Conservation (phyloP, 345 rosid species). For the Acer campestre region DNA sequence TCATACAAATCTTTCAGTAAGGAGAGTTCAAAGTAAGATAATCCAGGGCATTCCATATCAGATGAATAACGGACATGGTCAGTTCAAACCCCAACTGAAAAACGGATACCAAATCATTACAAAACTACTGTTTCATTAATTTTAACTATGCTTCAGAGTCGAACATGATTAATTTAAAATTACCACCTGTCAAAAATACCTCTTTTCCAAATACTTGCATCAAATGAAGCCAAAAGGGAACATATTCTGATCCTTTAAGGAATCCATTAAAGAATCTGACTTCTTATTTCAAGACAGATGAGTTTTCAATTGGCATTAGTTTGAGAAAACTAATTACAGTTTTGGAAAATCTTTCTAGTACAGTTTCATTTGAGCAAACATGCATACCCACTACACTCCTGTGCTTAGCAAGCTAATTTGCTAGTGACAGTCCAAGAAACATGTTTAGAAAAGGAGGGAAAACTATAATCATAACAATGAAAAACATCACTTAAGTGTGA, state of each 20-base stretch:
- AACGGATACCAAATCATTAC: not conserved
- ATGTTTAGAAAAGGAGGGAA: slow-evolving; percentile 6
- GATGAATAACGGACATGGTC: not conserved
- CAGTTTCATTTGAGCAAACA: not conserved
- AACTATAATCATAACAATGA: not conserved
- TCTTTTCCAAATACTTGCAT: not conserved
- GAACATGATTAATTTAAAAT: not conserved
- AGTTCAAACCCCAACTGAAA: not conserved
- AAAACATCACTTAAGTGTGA: not conserved
- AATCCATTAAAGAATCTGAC: not conserved
- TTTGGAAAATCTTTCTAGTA: not conserved
- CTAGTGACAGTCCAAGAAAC: not conserved
- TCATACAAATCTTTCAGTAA: not conserved
- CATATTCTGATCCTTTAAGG: not conserved
- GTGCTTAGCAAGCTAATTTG: not conserved
- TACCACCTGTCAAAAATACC: not conserved
- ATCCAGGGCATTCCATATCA: not conserved
- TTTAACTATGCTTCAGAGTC: not conserved
- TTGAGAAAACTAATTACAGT: not conserved
- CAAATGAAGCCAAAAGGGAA: not conserved
- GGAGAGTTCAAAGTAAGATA: not conserved
- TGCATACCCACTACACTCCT: not conserved
- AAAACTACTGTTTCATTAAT: not conserved
- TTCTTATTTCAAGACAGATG: not conserved
- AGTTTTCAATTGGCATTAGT: not conserved